Conservation (phyloP, 1,284 basidiomycete genomes). For the Ustilago trichophora region DNA sequence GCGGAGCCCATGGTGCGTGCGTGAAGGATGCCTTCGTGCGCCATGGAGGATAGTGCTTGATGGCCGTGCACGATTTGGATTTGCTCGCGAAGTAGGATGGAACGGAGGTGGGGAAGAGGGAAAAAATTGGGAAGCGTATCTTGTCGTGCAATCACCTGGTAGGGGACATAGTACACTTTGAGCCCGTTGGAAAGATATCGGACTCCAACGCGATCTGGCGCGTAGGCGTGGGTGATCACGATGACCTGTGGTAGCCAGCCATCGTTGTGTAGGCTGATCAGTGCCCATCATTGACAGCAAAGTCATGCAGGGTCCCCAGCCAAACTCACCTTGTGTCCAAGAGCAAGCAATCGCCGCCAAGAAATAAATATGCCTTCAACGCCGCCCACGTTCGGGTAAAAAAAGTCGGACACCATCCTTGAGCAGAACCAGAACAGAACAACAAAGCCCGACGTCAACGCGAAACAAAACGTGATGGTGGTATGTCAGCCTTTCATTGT, state of each 20-base stretch:
- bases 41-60: slow-evolving; percentile 86
- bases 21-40: slow-evolving; percentile 90
- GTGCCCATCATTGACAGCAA: too few relatives aligned
- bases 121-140: slow-evolving; percentile 96
- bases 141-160: slow-evolving; percentile 74
- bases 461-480: too few relatives aligned
- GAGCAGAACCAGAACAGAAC: not conserved
- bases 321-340: slow-evolving; percentile 82
- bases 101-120: slow-evolving; percentile 89
- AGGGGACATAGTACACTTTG: slow-evolving; percentile 95
- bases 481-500: slow-evolving; percentile 8
- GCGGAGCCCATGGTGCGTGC: slow-evolving; percentile 72
- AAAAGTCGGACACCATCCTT: slow-evolving; percentile 97
- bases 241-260: too few relatives aligned
- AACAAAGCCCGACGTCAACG: too few relatives aligned
- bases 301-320: too few relatives aligned
- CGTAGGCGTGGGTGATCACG: slow-evolving; percentile 90
- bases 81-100: slow-evolving; percentile 85
- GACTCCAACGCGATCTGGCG: slow-evolving; percentile 83
- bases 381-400: slow-evolving; percentile 91
- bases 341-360: slow-evolving; percentile 74
- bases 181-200: slow-evolving; percentile 84
- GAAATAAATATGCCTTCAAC: slow-evolving; percentile 88
- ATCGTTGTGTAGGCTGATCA: too few relatives aligned
- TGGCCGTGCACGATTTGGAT: slow-evolving; percentile 92